phyloP scores from a whole-genome alignment of 352 stramenopile species.

The Aphanomyces stellatus region DNA sequence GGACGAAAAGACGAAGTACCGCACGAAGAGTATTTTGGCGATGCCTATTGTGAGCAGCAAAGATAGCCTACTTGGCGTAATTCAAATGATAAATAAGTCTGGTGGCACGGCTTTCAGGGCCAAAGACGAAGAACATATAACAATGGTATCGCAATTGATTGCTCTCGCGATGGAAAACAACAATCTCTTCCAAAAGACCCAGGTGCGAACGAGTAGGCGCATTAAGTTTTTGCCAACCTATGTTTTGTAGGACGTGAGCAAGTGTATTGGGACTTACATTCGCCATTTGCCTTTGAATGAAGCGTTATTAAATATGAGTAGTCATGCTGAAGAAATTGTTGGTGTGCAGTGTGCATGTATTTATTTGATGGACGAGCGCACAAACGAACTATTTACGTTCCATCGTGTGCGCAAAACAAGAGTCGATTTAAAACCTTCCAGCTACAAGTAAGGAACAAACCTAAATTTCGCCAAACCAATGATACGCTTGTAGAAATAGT shows the following conservation, averaged over 20 bases:
- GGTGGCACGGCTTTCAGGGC: conserved; percentile 58
- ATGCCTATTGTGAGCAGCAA: conserved; percentile 57
- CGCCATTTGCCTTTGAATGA: conserved; percentile 48
- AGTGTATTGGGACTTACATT: conserved; percentile 46
- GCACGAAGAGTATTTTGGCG: conserved; percentile 70
- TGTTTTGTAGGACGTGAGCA: conserved; percentile 16
- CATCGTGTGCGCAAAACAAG: conserved; percentile 57
- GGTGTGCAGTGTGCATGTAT: conserved; percentile 56
- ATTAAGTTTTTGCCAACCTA: conserved; percentile 35
- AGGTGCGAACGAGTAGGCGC: conserved; percentile 20
- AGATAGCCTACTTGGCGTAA: conserved; percentile 48
- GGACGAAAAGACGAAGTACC: conserved; percentile 73
- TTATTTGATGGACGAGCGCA: conserved; percentile 42
- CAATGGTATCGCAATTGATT: conserved; percentile 70
- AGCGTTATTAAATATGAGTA: conserved; percentile 41
- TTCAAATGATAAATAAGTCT: conserved; percentile 79
- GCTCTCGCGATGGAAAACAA: conserved; percentile 73
- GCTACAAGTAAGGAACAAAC: conserved; percentile 28
- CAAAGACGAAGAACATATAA: conserved; percentile 71
- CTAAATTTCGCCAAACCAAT: background rate
- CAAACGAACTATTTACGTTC: conserved; percentile 52
- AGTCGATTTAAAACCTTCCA: conserved; percentile 38
- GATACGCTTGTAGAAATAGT: conserved; percentile 22
- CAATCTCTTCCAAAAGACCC: conserved; percentile 71
- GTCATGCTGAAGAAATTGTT: conserved; percentile 56